These are phyloP conservation scores for Acanthamoeba lugdunensis DNA, from an alignment of 208 protist genomes.

Conservation along the genomic window DNA sequence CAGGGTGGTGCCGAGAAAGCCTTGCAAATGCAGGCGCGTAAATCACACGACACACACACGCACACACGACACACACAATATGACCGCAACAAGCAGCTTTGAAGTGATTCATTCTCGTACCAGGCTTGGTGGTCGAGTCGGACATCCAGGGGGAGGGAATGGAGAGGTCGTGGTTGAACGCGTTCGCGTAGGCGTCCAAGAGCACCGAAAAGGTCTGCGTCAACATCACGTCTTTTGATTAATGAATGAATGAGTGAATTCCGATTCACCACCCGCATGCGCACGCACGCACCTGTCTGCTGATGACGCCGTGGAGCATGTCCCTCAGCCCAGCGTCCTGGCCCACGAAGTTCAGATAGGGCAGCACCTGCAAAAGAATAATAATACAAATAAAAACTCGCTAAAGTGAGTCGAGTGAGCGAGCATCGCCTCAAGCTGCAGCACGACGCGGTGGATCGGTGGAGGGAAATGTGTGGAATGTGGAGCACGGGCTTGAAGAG, in stretches of 20 bases:
- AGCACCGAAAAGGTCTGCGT: constrained; percentile 74
- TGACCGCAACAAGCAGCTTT: too few relatives aligned
- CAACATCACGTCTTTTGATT: neutral
- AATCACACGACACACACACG: too few relatives aligned
- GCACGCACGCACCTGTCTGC: neutral
- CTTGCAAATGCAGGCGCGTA: neutral
- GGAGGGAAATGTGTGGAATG: too few relatives aligned
- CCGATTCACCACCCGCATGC: neutral
- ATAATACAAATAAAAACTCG: neutral
- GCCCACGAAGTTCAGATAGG: constrained; percentile 71
- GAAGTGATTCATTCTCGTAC: neutral
- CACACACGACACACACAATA: too few relatives aligned
- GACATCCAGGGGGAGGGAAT: constrained; percentile 4
- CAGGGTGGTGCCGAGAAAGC: constrained; percentile 2
- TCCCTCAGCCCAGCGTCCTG: constrained; percentile 40
- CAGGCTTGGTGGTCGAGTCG: constrained; percentile 12
- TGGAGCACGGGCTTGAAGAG: too few relatives aligned
- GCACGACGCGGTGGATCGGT: too few relatives aligned
- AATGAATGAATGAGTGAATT: neutral
- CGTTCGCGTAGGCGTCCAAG: constrained; percentile 83
- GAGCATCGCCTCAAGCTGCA: too few relatives aligned
- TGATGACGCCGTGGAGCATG: constrained; percentile 76
- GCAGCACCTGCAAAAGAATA: constrained; percentile 17
- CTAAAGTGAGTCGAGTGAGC: too few relatives aligned
- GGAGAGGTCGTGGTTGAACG: constrained; percentile 75